Base-by-base conservation (phyloP, 2,329 filamentous ascomycete species). In the Claviceps capensis region DNA sequence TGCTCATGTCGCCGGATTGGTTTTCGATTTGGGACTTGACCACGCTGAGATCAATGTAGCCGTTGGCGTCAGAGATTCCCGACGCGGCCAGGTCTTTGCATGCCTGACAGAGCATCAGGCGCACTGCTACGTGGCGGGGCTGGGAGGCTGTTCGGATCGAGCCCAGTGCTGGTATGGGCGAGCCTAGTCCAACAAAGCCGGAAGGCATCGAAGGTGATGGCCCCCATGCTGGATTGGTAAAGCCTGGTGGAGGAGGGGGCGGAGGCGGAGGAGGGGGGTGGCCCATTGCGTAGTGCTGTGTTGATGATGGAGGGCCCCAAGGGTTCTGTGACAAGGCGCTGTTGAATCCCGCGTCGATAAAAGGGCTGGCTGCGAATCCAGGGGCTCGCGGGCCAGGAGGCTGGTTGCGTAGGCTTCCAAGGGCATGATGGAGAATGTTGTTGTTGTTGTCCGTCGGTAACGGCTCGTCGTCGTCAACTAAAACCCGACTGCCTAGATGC, bases 401-500 rank as follows among this genome's bases (percentile, higher is more conserved):
- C 37, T 75, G 75, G 47, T 73, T 78, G 50, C 74, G 65, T 58
- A 70, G 47, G 59, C 67, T 64, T 22, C 62, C 59, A 1, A 58
- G 52, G 3, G 19, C 42, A 16, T 44, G 42, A 17, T 42, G 41
- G 30, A 34, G 30, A 34, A 42, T 42, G 41, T 19, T 42, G 17
- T 11, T 19, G 38, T 62, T 62, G 23, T 63, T 52, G 11, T 68
- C 67, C 19, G 58, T 51, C 5, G 66, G 64, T 37, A 73, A 70
- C 56, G 68, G 77, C 63, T 73, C 85, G 68, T 73, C 87, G 62
- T 94, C 89, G 55, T 84, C 84, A 47, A 97, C 73, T 13, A 98
- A 73, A 13, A 90, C 93, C 60, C 88, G 90, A 67, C 91, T 97
- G 13, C 93, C 93, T 26, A 98, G 75, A 60, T 93, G 89, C 55